Evolutionary conservation across 1,284 basidiomycete genomes (phyloP).

Genomic region (Irpex rosettiformis): DNA sequence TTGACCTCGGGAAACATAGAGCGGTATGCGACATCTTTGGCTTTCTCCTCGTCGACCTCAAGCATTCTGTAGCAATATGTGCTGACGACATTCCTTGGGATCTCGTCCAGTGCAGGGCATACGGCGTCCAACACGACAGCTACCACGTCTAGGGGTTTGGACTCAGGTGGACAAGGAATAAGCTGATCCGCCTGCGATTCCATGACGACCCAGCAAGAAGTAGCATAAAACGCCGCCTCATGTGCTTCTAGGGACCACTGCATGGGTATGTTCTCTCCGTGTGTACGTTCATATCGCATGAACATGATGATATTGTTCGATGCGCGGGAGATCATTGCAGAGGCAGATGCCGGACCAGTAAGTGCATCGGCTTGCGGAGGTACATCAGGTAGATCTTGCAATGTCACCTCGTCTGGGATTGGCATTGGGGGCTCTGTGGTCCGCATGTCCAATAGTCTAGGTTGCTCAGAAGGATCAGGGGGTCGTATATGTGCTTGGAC

Average conservation of each 20-base stretch:
- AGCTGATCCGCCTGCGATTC: slow-evolving; percentile 1
- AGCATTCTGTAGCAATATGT: slow-evolving; percentile 25
- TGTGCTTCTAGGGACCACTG: slow-evolving; percentile 10
- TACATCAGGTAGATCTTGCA: slow-evolving; percentile 4
- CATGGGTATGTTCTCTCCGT: not conserved
- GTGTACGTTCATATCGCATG: slow-evolving; percentile 11
- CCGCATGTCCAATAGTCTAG: slow-evolving; percentile 27
- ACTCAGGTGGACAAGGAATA: slow-evolving; percentile 11
- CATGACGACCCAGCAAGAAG: slow-evolving; percentile 8
- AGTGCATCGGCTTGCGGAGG: not conserved
- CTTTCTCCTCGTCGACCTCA: slow-evolving; percentile 31
- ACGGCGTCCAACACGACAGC: slow-evolving; percentile 14
- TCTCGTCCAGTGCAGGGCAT: not conserved
- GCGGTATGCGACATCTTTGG: slow-evolving; percentile 26
- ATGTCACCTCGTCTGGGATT: slow-evolving; percentile 30
- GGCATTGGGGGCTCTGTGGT: slow-evolving; percentile 30
- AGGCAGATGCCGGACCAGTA: slow-evolving; percentile 10
- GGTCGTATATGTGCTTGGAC: slow-evolving; percentile 48
- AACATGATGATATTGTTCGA: slow-evolving; percentile 17
- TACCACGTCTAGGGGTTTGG: slow-evolving; percentile 14
- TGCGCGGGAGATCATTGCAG: slow-evolving; percentile 14
- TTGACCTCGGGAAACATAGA: slow-evolving; percentile 26
- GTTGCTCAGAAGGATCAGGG: slow-evolving; percentile 20
- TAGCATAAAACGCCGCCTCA: slow-evolving; percentile 13
- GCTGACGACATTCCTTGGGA: not conserved